Base-by-base conservation (phyloP, 495 filamentous ascomycete genomes). In the Aspergillus egyptiacus region DNA sequence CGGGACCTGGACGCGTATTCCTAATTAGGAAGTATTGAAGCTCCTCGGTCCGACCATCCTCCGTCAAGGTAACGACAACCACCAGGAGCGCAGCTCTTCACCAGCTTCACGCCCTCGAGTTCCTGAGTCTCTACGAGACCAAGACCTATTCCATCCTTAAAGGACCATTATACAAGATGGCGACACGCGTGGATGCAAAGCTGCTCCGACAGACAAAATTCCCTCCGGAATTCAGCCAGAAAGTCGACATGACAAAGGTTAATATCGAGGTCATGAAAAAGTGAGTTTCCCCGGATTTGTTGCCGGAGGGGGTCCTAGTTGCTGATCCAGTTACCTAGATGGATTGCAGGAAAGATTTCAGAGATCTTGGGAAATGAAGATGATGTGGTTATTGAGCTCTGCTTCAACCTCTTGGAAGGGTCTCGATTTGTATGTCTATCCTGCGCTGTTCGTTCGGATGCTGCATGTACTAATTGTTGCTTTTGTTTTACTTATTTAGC, bases 231-330 rank as follows among this genome's bases (percentile, higher is more conserved):
- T 97, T 96, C 67, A 91, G 76, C 60, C 80, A 85, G 64, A 96
- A 95, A 75, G 94, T 99, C 32, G 91, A 99, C 71, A 94, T 93
- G 84, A 79, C 80, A 49, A 99, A 97, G 71, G 88, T 97, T 62
- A 96, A 96, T 58, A 73, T 95, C 18, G 90, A 94, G 66, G 88
- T 97, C 48, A 91, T 97, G 82, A 96, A 96, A 76, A 94, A 89
- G 89, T 95, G 62, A 55, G 79, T 54, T 13, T 15, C 15, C 20
- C 31, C 37, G 25, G 14, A 17, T 11, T 55, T 55, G 28, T 39
- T 47, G 46, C 46, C 39, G 22, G 22, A 24, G 35, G n/a, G 11
- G 11, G 14, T 35, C 23, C 23, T 11, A 5, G 24, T 40, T 34
- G 43, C 56, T 60, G 34, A 60, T 38, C 6, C 33, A 14, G 3